These are phyloP conservation scores for Casuarina cunninghamiana DNA, from an alignment of 306 rosid genomes.

Conservation along the genomic window DNA sequence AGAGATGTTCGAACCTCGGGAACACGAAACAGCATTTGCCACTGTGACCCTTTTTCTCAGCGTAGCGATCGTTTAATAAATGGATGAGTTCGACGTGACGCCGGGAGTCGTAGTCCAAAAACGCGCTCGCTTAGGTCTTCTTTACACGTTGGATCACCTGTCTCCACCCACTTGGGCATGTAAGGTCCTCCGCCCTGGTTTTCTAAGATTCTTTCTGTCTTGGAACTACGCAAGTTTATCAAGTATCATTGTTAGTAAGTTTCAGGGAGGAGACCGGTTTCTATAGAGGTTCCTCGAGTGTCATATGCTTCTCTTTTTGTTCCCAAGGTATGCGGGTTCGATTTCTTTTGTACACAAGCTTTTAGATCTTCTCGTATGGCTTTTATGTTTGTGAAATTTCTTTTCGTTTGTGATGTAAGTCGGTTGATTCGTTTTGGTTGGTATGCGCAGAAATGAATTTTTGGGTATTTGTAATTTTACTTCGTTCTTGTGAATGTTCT, in stretches of 20 bases:
- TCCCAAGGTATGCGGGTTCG: conserved; percentile 8
- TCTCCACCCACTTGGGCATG: background rate
- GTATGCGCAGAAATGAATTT: conserved; percentile 1
- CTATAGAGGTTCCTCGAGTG: background rate
- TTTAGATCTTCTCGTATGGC: background rate
- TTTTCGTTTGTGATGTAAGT: background rate
- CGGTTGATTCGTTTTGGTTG: background rate
- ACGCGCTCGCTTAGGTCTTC: background rate
- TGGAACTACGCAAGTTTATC: background rate
- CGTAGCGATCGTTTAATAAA: no score
- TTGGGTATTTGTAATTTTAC: background rate
- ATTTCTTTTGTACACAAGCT: background rate
- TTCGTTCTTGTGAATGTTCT: background rate
- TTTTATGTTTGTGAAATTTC: background rate
- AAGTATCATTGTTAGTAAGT: background rate
- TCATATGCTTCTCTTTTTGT: background rate
- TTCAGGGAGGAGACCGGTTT: background rate
- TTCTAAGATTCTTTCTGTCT: no score
- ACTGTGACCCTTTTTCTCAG: no score
- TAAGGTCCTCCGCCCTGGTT: background rate
- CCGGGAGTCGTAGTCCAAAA: background rate
- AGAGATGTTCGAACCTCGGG: no score
- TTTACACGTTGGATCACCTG: background rate
- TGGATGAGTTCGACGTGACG: no score
- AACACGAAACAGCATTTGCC: no score